Percentiles rank a stretch among this genome's conserved stretches.
Evolutionary conservation across 2,329 filamentous ascomycete genomes (phyloP).

Genomic region (Diaporthe vaccinii): DNA sequence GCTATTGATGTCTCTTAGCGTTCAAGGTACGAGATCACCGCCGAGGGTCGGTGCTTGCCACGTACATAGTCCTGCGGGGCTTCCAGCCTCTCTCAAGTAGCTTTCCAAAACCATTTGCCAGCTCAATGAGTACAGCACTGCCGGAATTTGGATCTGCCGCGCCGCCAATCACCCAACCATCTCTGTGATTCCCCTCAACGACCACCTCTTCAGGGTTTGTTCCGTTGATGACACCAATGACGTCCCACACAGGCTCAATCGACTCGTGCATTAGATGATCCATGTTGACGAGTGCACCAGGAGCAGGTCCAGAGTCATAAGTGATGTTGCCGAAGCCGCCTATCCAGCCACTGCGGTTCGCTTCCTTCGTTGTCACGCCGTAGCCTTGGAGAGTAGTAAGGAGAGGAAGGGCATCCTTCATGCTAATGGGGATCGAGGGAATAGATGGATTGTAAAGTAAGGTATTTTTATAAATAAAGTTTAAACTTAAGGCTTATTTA

Average conservation of each 20-base stretch:
- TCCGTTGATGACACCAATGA: slow-evolving; percentile 93
- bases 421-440: slow-evolving; percentile 15
- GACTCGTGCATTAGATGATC: slow-evolving; percentile 25
- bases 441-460: slow-evolving; percentile 20
- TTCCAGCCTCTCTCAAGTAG: slow-evolving; percentile 82
- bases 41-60: not conserved
- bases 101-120: slow-evolving; percentile 79
- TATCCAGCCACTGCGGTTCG: slow-evolving; percentile 18
- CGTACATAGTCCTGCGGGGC: slow-evolving; percentile 78
- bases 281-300: slow-evolving; percentile 9
- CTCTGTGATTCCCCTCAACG: slow-evolving; percentile 85
- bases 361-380: slow-evolving; percentile 15
- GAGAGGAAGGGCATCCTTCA: slow-evolving; percentile 14
- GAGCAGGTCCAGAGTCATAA: slow-evolving; percentile 14
- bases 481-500: no score
- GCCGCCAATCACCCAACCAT: slow-evolving; percentile 80
- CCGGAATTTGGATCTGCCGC: slow-evolving; percentile 87
- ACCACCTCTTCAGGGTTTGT: slow-evolving; percentile 84
- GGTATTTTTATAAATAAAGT: no score
- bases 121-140: slow-evolving; percentile 83
- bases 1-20: slow-evolving; percentile 53
- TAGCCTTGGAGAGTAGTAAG: slow-evolving; percentile 7
- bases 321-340: slow-evolving; percentile 10
- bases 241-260: slow-evolving; percentile 84
- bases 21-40: not conserved